Percentiles rank a stretch among this genome's conserved stretches.
Conservation (phyloP, 305 asterid species). For the Andrographis paniculata region DNA sequence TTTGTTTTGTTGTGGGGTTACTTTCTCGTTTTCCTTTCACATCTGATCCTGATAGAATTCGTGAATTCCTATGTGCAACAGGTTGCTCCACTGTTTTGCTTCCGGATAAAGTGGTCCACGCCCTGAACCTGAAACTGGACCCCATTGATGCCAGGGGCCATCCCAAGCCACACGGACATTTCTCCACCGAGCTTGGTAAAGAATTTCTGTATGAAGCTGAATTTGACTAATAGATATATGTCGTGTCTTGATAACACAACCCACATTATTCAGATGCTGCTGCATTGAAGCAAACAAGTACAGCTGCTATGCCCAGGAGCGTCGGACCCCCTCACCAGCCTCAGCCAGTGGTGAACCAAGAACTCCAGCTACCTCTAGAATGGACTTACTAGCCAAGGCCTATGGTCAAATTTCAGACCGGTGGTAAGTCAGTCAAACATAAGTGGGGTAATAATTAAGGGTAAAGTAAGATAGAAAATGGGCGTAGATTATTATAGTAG, state of each 20-base stretch:
- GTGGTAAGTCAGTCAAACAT: too few species aligned
- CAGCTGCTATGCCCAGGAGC: constrained; percentile 17
- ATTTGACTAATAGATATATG: too few species aligned
- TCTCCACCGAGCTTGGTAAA: not conserved
- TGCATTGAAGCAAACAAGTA: constrained; percentile 10
- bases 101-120: constrained; percentile 58
- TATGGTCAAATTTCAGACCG: too few species aligned
- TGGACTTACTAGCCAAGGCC: constrained; percentile 38
- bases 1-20: not conserved
- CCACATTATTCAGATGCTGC: constrained; percentile 19
- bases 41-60: not conserved
- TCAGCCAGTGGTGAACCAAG: constrained; percentile 27
- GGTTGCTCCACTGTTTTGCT: constrained; percentile 44
- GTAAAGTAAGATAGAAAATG: too few species aligned
- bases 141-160: constrained; percentile 28
- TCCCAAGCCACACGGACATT: constrained; percentile 12
- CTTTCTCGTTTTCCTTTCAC: not conserved
- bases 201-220: too few species aligned
- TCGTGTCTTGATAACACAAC: too few species aligned
- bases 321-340: not conserved
- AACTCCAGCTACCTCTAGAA: constrained; percentile 36
- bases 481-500: too few species aligned
- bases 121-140: constrained; percentile 41
- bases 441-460: too few species aligned
- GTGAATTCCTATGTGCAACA: constrained; percentile 4